These are phyloP conservation scores for Aureobasidium sp. DNA, from an alignment of 2,329 filamentous ascomycete genomes.

Conservation along the genomic window DNA sequence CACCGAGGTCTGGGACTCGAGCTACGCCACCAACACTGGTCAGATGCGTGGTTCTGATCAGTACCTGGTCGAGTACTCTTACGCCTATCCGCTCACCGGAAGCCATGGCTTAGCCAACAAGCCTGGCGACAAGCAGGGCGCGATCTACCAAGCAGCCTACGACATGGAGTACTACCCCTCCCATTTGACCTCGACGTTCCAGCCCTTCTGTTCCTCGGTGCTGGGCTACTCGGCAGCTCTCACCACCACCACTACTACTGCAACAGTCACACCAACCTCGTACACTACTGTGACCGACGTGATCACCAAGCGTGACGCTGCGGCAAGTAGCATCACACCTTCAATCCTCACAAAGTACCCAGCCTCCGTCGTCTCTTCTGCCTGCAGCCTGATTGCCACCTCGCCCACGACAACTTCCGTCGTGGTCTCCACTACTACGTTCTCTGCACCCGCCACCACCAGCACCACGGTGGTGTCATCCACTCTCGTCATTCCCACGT, in stretches of 20 bases:
- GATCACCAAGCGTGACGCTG: not conserved
- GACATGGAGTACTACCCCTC: slow-evolving; percentile 17
- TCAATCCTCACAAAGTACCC: slow-evolving; percentile 16
- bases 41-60: slow-evolving; percentile 17
- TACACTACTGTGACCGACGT: not conserved
- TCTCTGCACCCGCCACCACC: no score
- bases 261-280: no score
- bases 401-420: slow-evolving; percentile 5
- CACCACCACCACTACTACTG: no score
- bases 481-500: no score
- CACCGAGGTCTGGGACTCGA: slow-evolving; percentile 16
- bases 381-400: slow-evolving; percentile 15
- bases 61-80: slow-evolving; percentile 16
- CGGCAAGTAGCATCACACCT: not conserved
- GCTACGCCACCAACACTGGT: slow-evolving; percentile 19
- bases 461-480: no score
- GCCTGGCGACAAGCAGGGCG: slow-evolving; percentile 4
- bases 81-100: slow-evolving; percentile 15
- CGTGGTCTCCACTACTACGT: not conserved
- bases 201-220: slow-evolving; percentile 18
- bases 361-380: slow-evolving; percentile 13
- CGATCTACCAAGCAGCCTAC: slow-evolving; percentile 18
- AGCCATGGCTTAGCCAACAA: slow-evolving; percentile 7
- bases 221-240: slow-evolving; percentile 13
- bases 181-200: slow-evolving; percentile 2